Percentiles rank a stretch among this genome's conserved stretches.
These are phyloP conservation scores for Silybum marianum DNA, from an alignment of 129 eudicot species.

Conservation along the genomic window DNA sequence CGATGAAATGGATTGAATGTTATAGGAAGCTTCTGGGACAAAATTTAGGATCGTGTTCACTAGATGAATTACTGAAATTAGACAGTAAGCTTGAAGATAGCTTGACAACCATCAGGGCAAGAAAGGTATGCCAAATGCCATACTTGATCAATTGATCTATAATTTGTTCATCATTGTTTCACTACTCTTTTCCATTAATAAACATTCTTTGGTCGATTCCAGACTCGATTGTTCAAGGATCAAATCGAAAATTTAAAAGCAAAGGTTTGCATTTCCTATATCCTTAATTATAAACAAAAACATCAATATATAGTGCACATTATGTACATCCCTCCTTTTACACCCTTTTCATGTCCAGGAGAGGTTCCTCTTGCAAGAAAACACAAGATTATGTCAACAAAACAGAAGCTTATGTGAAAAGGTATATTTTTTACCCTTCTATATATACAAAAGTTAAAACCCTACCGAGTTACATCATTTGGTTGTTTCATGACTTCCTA, in stretches of 20 bases:
- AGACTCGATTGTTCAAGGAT: slow-evolving; percentile 46
- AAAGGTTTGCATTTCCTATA: slow-evolving; percentile 36
- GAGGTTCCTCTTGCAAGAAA: slow-evolving; percentile 45
- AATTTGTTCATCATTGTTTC: no score
- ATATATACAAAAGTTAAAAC: neutral
- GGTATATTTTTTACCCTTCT: neutral
- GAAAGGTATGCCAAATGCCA: slow-evolving; percentile 36
- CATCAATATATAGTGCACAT: neutral
- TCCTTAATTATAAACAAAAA: slow-evolving; percentile 1
- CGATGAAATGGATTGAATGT: neutral
- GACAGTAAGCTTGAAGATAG: slow-evolving; percentile 51
- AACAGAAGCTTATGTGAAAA: slow-evolving; percentile 4
- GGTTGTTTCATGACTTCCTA: neutral
- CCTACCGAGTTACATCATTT: no score
- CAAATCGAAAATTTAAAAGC: slow-evolving; percentile 41
- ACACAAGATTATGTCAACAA: slow-evolving; percentile 40
- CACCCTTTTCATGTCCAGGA: slow-evolving; percentile 30
- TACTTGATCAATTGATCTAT: neutral
- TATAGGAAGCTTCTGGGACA: slow-evolving; percentile 58
- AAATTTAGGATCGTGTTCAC: slow-evolving; percentile 40
- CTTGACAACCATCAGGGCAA: slow-evolving; percentile 46
- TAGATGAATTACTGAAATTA: slow-evolving; percentile 47
- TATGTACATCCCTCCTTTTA: neutral
- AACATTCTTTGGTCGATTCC: slow-evolving; percentile 1
- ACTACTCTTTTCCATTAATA: neutral